Evolutionary conservation across 2,329 filamentous ascomycete genomes (phyloP), one percentile per base, ranked within the genome.

Genomic region (Fusarium zealandicum): DNA sequence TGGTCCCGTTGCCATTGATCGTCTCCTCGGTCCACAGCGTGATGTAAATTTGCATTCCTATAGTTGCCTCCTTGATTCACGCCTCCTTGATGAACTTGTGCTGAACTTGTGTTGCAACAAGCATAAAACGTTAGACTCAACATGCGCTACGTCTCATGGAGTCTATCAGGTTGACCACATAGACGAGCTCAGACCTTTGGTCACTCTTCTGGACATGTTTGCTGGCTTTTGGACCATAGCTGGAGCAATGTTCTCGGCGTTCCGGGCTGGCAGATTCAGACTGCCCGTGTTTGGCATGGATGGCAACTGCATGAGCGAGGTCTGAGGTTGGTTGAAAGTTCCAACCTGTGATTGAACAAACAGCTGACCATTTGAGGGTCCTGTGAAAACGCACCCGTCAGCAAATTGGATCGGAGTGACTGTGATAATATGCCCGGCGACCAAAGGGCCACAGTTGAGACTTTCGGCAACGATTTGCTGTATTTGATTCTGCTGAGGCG

Each of bases 121-220:
- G 27, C 8, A 8, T 22, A 14, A 16, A 16, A 13, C 22, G 16
- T 11, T 14, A 16, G 5, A 12, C 17, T 12, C 13, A 18, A 22
- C n/a, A 14, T 14, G 10, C 18, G 16, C 11, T 31, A 28, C 5
- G 25, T 28, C 12, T 32, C 6, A 6, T 17, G 9, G 33, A 14
- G 8, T 8, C 22, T 6, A 44, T 38, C 39, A 53, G 25, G 45
- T 50, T 18, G 64, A 64, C 64, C 64, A 66, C 50, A 65, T 64
- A 11, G 64, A 66, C 14, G 59, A 54, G 9, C 38, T 37, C 5
- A 66, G 40, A 2, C 64, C 64, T 13, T 56, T 43, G 6, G 48
- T 54, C 6, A 52, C 57, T 28, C 57, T 67, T n/a, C 28, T 22
- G 13, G 25, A 5, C 8, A 7, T 6, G n/a, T 42, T 32, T 13